A percentile compares a stretch with the other conserved stretches of the same genome.
Evolutionary conservation across 495 filamentous ascomycete species (phyloP).

Genomic region (Bombardia bombarda): DNA sequence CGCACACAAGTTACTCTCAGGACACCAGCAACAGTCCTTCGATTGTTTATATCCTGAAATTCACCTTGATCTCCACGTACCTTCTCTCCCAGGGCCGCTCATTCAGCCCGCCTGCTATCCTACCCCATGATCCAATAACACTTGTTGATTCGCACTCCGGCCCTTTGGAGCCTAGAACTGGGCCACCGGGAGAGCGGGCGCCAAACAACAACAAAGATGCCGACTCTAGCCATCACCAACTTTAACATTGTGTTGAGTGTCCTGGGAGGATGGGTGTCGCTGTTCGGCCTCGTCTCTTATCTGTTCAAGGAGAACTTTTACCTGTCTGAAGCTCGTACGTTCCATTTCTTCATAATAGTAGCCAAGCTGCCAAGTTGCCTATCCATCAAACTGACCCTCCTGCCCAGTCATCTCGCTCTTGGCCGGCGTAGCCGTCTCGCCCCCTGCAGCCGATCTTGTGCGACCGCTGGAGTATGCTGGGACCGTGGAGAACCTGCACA

Average conservation of each 20-base stretch:
- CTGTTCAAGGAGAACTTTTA: slow-evolving; percentile 86
- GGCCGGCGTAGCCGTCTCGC: slow-evolving; percentile 70
- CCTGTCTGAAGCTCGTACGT: slow-evolving; percentile 80
- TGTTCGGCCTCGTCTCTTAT: slow-evolving; percentile 85
- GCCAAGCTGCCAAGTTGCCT: too few relatives aligned
- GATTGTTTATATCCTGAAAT: too few relatives aligned
- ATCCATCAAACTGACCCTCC: too few relatives aligned
- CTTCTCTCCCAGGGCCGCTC: too few relatives aligned
- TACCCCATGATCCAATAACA: slow-evolving; percentile 47
- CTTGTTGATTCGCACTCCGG: too few relatives aligned
- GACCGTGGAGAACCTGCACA: slow-evolving; percentile 33
- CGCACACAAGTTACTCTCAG: too few relatives aligned
- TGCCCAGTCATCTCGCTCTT: slow-evolving; percentile 72
- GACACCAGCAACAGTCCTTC: too few relatives aligned
- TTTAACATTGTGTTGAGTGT: slow-evolving; percentile 85
- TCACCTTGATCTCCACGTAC: too few relatives aligned
- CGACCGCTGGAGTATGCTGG: slow-evolving; percentile 71
- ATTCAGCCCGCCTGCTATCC: neutral
- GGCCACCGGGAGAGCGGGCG: too few relatives aligned
- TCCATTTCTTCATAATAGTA: neutral
- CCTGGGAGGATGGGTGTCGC: slow-evolving; percentile 77
- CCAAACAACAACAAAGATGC: too few relatives aligned
- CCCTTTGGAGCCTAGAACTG: too few relatives aligned
- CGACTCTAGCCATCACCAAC: slow-evolving; percentile 66
- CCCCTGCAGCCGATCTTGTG: slow-evolving; percentile 69